These are phyloP conservation scores for Thermothielavioides terrestris DNA, from an alignment of 495 filamentous ascomycete genomes.

Conservation along the genomic window DNA sequence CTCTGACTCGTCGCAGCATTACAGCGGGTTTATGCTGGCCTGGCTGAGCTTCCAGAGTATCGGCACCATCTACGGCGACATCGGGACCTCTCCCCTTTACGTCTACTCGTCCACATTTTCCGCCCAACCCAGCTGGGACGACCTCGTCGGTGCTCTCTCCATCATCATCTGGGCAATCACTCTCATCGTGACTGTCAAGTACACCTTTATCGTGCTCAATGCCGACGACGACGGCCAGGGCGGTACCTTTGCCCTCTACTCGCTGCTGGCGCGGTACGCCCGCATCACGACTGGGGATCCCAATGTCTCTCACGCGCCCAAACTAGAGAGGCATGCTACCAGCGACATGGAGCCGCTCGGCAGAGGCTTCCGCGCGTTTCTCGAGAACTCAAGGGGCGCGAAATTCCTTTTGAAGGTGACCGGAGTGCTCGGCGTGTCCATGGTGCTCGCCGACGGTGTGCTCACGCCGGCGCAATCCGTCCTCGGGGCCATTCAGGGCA, in stretches of 20 bases:
- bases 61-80: too few relatives aligned
- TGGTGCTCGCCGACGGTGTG: slow-evolving; percentile 60
- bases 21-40: too few relatives aligned
- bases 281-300: slow-evolving; percentile 45
- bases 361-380: slow-evolving; percentile 40
- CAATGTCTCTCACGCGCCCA: slow-evolving; percentile 36
- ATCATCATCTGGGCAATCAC: slow-evolving; percentile 67
- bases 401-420: slow-evolving; percentile 51
- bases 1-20: too few relatives aligned
- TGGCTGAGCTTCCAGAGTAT: too few relatives aligned
- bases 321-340: slow-evolving; percentile 52
- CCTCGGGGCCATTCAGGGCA: slow-evolving; percentile 61
- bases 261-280: slow-evolving; percentile 15
- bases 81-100: slow-evolving; percentile 63
- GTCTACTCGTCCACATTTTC: slow-evolving; percentile 65
- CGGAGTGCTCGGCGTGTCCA: slow-evolving; percentile 59
- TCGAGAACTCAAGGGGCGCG: slow-evolving; percentile 49
- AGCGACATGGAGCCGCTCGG: slow-evolving; percentile 45
- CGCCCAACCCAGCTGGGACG: slow-evolving; percentile 47
- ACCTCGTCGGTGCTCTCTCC: slow-evolving; percentile 60
- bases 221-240: slow-evolving; percentile 74
- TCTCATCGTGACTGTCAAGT: slow-evolving; percentile 68
- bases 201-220: slow-evolving; percentile 57
- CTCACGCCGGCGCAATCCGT: slow-evolving; percentile 63
- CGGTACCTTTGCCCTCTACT: slow-evolving; percentile 43